phyloP scores from a whole-genome alignment of 495 filamentous ascomycete genomes.

The Aspergillus sparsus region DNA sequence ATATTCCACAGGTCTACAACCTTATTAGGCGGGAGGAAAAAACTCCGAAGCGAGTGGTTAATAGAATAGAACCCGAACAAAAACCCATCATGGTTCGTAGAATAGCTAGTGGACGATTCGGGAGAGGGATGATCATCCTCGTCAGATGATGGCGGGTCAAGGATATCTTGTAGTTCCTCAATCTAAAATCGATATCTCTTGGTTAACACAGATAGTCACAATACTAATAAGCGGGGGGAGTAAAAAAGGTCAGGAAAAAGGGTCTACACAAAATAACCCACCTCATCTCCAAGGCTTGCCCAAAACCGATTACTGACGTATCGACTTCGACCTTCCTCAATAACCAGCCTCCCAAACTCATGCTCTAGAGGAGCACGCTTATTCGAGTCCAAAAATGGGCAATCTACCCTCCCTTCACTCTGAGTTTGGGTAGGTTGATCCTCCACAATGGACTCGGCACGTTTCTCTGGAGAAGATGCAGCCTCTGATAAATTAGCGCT shows the following conservation, averaged over 20 bases:
- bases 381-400: constrained; percentile 36
- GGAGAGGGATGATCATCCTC: constrained; percentile 64
- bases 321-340: constrained; percentile 77
- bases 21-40: constrained; percentile 59
- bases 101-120: constrained; percentile 46
- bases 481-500: constrained; percentile 2
- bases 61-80: constrained; percentile 69
- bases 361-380: constrained; percentile 50
- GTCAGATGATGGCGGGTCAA: constrained; percentile 64
- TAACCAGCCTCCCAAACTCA: constrained; percentile 78
- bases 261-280: constrained; percentile 38
- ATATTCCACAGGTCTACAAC: constrained; percentile 68
- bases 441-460: constrained; percentile 11
- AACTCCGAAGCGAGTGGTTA: constrained; percentile 45
- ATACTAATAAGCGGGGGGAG: neutral
- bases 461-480: constrained; percentile 16
- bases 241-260: neutral
- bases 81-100: constrained; percentile 66
- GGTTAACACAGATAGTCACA: constrained; percentile 14
- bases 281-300: constrained; percentile 87
- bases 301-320: constrained; percentile 91
- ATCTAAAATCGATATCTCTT: constrained; percentile 45
- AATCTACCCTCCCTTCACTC: constrained; percentile 21
- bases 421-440: constrained; percentile 18
- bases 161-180: constrained; percentile 69